phyloP scores from a whole-genome alignment of 768 basidiomycete genomes.

The Amanita phalloides region DNA sequence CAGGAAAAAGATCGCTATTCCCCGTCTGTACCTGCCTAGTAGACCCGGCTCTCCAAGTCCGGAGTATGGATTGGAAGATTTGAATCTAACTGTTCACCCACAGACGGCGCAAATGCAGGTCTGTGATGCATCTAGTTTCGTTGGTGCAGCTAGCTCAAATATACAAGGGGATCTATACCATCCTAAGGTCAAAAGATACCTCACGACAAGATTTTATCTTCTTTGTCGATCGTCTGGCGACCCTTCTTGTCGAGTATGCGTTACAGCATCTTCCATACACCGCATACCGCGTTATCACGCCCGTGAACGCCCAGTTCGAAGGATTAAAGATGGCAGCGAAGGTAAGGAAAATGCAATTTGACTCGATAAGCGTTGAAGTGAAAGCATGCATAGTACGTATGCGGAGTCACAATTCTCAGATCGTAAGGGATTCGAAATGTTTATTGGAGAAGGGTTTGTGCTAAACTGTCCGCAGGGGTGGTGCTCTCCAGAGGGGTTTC shows the following conservation, averaged over 20 bases:
- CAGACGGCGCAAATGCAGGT: slow-evolving; percentile 79
- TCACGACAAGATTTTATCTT: slow-evolving; percentile 84
- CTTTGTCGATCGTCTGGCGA: slow-evolving; percentile 81
- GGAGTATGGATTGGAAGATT: slow-evolving; percentile 29
- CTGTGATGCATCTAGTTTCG: slow-evolving; percentile 5
- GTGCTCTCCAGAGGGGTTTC: slow-evolving; percentile 87
- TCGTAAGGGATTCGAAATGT: slow-evolving; percentile 41
- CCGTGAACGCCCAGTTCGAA: slow-evolving; percentile 38
- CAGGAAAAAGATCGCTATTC: slow-evolving; percentile 60
- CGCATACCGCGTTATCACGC: slow-evolving; percentile 53
- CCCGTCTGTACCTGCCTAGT: slow-evolving; percentile 26
- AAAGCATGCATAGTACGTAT: slow-evolving; percentile 43
- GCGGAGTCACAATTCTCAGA: slow-evolving; percentile 83
- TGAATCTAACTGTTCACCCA: slow-evolving; percentile 56
- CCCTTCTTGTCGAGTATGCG: slow-evolving; percentile 75
- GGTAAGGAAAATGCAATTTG: slow-evolving; percentile 22
- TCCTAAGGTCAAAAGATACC: slow-evolving; percentile 64
- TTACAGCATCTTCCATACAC: slow-evolving; percentile 73
- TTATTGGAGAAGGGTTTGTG: neutral
- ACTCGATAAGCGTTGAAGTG: neutral
- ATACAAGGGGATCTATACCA: slow-evolving; percentile 78
- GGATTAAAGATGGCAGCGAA: slow-evolving; percentile 58
- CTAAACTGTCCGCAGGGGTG: slow-evolving; percentile 44
- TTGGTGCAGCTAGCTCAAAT: neutral
- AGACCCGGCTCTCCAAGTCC: slow-evolving; percentile 24